A percentile compares a stretch with the other conserved stretches of the same genome.
These are phyloP conservation scores for Xylaria venustula DNA, from an alignment of 495 filamentous ascomycete genomes.

Conservation along the genomic window DNA sequence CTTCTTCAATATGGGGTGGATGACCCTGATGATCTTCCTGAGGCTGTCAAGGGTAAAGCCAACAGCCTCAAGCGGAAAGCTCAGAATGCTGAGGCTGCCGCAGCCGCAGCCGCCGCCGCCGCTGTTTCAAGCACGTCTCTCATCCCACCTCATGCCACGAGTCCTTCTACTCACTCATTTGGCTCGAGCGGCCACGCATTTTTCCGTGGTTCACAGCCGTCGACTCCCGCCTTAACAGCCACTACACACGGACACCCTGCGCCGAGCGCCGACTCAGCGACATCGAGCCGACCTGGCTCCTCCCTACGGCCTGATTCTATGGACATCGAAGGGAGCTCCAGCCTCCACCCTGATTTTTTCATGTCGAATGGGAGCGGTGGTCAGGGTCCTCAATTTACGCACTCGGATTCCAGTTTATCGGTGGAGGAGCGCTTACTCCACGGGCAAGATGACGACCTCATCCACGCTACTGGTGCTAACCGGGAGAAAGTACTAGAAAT, in stretches of 20 bases:
- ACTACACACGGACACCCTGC: slow-evolving; percentile 35
- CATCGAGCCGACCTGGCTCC: slow-evolving; percentile 33
- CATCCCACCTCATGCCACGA: slow-evolving; percentile 31
- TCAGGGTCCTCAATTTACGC: slow-evolving; percentile 32
- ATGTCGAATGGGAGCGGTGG: slow-evolving; percentile 29
- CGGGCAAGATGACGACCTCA: slow-evolving; percentile 32
- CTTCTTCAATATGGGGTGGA: slow-evolving; percentile 83
- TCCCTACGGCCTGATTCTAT: slow-evolving; percentile 31
- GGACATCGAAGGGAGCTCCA: slow-evolving; percentile 28
- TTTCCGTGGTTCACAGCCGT: slow-evolving; percentile 40
- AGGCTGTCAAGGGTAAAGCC: slow-evolving; percentile 72
- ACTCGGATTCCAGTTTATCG: slow-evolving; percentile 30
- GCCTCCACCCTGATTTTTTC: slow-evolving; percentile 37
- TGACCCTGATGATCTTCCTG: slow-evolving; percentile 84
- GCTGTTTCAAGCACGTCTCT: slow-evolving; percentile 18
- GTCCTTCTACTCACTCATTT: slow-evolving; percentile 34
- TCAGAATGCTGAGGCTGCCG: slow-evolving; percentile 43
- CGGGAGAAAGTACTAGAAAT: slow-evolving; percentile 40
- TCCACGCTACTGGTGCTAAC: slow-evolving; percentile 28
- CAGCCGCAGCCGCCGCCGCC: slow-evolving; percentile 16
- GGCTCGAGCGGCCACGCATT: slow-evolving; percentile 31
- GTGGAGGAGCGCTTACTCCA: slow-evolving; percentile 43
- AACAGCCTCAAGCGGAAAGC: slow-evolving; percentile 61
- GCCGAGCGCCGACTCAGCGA: slow-evolving; percentile 27
- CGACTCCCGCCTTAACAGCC: slow-evolving; percentile 36